phyloP scores from a whole-genome alignment of 1,284 basidiomycete genomes.

The Thelephora terrestris region DNA sequence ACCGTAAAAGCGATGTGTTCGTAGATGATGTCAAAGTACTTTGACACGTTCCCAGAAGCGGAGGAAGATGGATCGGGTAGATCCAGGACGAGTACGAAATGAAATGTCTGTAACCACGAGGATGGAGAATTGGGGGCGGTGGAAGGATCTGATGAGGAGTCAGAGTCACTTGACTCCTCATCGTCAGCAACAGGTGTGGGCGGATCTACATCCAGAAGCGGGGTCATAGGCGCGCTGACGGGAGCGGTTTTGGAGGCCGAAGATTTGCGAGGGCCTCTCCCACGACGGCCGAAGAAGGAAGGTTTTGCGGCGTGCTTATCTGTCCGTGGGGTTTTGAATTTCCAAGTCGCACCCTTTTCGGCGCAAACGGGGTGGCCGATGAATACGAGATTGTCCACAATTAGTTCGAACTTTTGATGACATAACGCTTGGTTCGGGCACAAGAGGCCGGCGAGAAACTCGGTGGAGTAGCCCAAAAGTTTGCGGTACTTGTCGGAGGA shows the following conservation, averaged over 20 bases:
- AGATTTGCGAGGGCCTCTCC: constrained; percentile 30
- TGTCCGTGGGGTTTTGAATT: constrained; percentile 49
- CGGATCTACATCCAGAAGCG: constrained; percentile 19
- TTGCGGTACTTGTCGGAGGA: constrained; percentile 45
- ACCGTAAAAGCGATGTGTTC: constrained; percentile 81
- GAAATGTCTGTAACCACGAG: constrained; percentile 72
- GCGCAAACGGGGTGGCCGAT: constrained; percentile 90
- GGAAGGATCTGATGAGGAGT: not conserved
- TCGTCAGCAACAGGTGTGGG: not conserved
- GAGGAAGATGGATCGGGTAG: constrained; percentile 82
- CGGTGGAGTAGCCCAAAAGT: constrained; percentile 72
- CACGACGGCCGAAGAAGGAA: constrained; percentile 22
- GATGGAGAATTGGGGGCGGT: not conserved
- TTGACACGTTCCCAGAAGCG: constrained; percentile 59
- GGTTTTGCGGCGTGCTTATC: constrained; percentile 27
- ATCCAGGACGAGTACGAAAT: constrained; percentile 83
- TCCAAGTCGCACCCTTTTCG: constrained; percentile 65
- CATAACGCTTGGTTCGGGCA: constrained; percentile 75
- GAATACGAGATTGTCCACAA: constrained; percentile 90
- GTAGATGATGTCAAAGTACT: constrained; percentile 80
- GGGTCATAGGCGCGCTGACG: not conserved
- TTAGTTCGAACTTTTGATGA: constrained; percentile 90
- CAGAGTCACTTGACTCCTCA: constrained; percentile 1
- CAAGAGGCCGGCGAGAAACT: constrained; percentile 76
- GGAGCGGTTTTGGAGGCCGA: constrained; percentile 5